A percentile compares a stretch with the other conserved stretches of the same genome.
These are phyloP conservation scores for Aspergillus neoniger DNA, from an alignment of 2,329 filamentous ascomycete species.

Conservation along the genomic window DNA sequence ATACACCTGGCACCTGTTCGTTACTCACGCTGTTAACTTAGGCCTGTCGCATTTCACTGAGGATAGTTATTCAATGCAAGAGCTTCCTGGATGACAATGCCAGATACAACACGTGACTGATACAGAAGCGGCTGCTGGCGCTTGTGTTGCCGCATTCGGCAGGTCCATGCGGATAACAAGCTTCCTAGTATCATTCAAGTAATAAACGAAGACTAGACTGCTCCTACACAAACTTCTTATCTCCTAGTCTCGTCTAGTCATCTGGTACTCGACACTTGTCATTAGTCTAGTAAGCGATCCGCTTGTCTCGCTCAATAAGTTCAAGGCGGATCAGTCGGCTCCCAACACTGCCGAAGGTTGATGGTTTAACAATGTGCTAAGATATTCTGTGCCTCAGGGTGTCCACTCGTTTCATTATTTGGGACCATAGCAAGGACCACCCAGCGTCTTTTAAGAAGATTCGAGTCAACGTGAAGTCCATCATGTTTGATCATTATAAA, in stretches of 20 bases:
- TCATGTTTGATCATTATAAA: background rate
- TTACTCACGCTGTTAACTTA: too few species aligned
- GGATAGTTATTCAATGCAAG: background rate
- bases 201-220: too few species aligned
- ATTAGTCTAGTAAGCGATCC: background rate
- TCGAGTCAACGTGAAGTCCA: too few species aligned
- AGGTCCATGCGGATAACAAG: constrained; percentile 21
- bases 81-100: background rate
- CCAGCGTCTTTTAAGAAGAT: too few species aligned
- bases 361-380: background rate
- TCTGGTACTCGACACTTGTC: background rate
- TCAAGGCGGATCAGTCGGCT: background rate
- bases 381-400: too few species aligned
- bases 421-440: too few species aligned
- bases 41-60: too few species aligned
- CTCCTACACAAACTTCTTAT: background rate
- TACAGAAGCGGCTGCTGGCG: constrained; percentile 8
- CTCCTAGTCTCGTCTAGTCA: background rate
- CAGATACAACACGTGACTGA: constrained; percentile 8
- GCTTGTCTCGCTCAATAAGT: background rate
- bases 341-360: background rate
- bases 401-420: too few species aligned
- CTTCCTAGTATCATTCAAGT: too few species aligned
- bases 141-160: constrained; percentile 15
- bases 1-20: background rate